These are phyloP conservation scores for Annulohypoxylon stygium DNA, from an alignment of 495 filamentous ascomycete genomes.

Conservation along the genomic window DNA sequence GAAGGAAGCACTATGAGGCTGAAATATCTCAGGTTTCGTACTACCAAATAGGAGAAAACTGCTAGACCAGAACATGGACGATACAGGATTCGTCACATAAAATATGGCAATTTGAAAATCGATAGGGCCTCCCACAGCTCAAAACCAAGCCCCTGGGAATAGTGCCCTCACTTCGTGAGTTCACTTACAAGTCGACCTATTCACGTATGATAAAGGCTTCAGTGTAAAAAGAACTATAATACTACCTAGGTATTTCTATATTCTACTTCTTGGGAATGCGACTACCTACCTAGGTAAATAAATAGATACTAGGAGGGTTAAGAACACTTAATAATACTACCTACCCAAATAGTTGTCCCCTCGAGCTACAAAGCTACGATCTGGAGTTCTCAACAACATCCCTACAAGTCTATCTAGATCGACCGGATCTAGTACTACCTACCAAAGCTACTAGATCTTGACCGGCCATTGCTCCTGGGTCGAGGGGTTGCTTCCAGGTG, in stretches of 20 bases:
- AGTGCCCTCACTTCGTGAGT: neutral
- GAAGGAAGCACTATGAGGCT: constrained; percentile 22
- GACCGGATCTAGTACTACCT: neutral
- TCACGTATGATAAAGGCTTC: too few relatives aligned
- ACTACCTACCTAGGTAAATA: too few relatives aligned
- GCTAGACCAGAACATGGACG: neutral
- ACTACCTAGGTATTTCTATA: too few relatives aligned
- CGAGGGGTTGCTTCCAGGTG: too few relatives aligned
- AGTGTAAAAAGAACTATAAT: too few relatives aligned
- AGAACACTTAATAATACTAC: too few relatives aligned
- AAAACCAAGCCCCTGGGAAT: neutral
- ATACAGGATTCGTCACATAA: neutral
- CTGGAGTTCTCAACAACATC: neutral
- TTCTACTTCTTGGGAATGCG: too few relatives aligned
- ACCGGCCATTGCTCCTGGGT: too few relatives aligned
- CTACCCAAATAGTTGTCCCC: too few relatives aligned
- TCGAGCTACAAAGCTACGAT: neutral
- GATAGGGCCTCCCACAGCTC: neutral
- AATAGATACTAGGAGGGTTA: too few relatives aligned
- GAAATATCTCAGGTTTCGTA: constrained; percentile 4
- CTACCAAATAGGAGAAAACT: neutral
- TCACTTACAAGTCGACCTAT: neutral
- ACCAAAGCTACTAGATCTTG: neutral
- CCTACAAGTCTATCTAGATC: neutral
- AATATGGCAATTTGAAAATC: neutral